Percentiles rank a stretch among this genome's conserved stretches.
phyloP scores from a whole-genome alignment of 306 rosid species.

The Rosa rugosa region DNA sequence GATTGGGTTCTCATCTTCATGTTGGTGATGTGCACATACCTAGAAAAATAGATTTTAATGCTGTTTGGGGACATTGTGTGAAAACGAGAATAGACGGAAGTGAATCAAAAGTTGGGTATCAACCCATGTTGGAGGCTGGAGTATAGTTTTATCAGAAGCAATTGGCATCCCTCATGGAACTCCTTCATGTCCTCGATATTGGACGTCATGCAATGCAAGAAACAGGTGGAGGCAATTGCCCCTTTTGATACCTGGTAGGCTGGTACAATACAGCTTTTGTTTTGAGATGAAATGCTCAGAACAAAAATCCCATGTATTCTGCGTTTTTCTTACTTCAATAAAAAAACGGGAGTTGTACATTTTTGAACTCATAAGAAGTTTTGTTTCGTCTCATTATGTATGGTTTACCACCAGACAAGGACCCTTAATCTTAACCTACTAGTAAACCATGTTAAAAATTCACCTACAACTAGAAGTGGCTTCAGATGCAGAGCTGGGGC shows the following conservation, averaged over 20 bases:
- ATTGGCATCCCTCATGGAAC: background rate
- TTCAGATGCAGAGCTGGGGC: background rate
- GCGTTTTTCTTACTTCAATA: background rate
- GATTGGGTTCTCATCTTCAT: slow-evolving; percentile 33
- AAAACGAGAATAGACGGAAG: slow-evolving; percentile 13
- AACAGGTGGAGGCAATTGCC: background rate
- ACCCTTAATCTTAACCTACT: background rate
- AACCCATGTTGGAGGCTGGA: slow-evolving; percentile 16
- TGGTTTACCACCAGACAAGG: background rate
- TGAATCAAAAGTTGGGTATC: background rate
- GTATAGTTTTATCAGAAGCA: background rate
- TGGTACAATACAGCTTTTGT: background rate
- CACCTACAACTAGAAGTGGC: background rate
- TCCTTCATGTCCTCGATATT: background rate
- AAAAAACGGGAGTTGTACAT: background rate
- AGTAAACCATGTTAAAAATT: background rate
- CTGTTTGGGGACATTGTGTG: slow-evolving; percentile 30
- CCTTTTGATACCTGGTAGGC: background rate
- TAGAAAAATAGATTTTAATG: slow-evolving; percentile 18
- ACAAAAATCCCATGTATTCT: background rate
- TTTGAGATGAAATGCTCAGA: background rate
- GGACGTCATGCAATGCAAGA: background rate
- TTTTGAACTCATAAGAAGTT: background rate
- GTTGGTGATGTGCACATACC: slow-evolving; percentile 23
- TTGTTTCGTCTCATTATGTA: background rate